These are phyloP conservation scores for Thalassiosira sp. DNA, from an alignment of 352 stramenopile genomes.

Conservation along the genomic window DNA sequence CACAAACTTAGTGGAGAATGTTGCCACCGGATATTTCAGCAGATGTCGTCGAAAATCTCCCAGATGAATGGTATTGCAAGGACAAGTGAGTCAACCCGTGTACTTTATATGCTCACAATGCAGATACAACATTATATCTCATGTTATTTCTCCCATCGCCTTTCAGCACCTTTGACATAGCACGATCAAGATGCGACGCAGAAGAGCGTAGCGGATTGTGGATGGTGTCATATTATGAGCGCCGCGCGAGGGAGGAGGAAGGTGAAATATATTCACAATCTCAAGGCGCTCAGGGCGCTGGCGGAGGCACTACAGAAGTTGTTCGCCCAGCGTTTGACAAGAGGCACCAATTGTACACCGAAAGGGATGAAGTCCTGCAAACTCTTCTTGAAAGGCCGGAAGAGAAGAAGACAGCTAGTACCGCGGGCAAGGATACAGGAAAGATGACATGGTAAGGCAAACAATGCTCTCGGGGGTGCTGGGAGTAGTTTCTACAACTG, in stretches of 20 bases:
- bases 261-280: conserved; percentile 19
- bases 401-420: conserved; percentile 25
- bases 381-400: conserved; percentile 39
- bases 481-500: no score
- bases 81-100: conserved; percentile 43
- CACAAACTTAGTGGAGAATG: conserved; percentile 91
- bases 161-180: conserved; percentile 90
- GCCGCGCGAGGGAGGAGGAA: conserved; percentile 26
- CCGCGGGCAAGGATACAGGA: not conserved
- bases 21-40: conserved; percentile 83
- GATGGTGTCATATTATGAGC: conserved; percentile 39
- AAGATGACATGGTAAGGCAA: no score
- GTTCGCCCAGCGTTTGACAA: conserved; percentile 10
- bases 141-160: not conserved
- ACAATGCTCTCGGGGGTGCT: no score
- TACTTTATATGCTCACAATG: not conserved
- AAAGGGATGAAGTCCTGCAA: conserved; percentile 50
- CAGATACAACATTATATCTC: conserved; percentile 14
- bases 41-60: conserved; percentile 86
- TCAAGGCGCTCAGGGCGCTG: conserved; percentile 21
- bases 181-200: conserved; percentile 84
- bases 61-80: conserved; percentile 92
- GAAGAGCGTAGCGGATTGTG: conserved; percentile 79
- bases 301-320: not conserved
- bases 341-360: conserved; percentile 29